A percentile compares a stretch with the other conserved stretches of the same genome.
phyloP scores from a whole-genome alignment of 139 green algal species.

The Chlorella ohadii region DNA sequence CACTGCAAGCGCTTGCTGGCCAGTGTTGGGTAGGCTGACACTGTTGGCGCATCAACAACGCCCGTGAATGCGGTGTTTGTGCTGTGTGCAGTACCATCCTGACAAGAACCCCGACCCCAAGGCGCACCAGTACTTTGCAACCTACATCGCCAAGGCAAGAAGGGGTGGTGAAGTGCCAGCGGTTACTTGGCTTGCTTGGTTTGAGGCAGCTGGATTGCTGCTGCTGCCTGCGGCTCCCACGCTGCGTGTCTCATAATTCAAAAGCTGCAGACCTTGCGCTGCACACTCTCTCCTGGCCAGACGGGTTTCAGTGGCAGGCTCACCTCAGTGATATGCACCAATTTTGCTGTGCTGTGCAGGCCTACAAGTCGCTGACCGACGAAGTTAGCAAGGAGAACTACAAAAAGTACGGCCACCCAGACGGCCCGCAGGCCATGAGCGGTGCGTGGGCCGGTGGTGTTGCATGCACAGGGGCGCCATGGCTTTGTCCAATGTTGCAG shows the following conservation, averaged over 20 bases:
- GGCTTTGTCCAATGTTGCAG: no score
- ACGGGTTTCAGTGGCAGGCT: not conserved
- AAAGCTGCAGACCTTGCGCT: no score
- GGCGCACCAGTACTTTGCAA: slow-evolving; percentile 85
- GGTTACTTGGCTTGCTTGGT: not conserved
- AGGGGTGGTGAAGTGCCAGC: slow-evolving; percentile 65
- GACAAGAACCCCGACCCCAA: slow-evolving; percentile 94
- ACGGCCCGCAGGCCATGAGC: slow-evolving; percentile 75
- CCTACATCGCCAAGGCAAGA: slow-evolving; percentile 82
- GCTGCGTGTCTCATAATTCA: not conserved
- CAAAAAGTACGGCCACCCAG: slow-evolving; percentile 90
- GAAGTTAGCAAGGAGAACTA: slow-evolving; percentile 85
- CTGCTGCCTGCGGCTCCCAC: not conserved
- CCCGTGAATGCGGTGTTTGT: no score
- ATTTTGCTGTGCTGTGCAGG: not conserved
- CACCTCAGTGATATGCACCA: no score
- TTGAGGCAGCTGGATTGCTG: no score
- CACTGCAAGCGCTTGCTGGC: no score
- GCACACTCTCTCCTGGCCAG: no score
- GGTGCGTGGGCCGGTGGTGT: not conserved
- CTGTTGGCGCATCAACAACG: no score
- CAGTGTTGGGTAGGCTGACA: no score
- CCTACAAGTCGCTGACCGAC: slow-evolving; percentile 71
- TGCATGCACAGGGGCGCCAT: no score
- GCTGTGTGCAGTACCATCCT: slow-evolving; percentile 80